Percentiles rank a stretch among this genome's conserved stretches.
These are phyloP conservation scores for Fusarium pseudoanthophilum DNA, from an alignment of 2,329 filamentous ascomycete species.

Conservation along the genomic window DNA sequence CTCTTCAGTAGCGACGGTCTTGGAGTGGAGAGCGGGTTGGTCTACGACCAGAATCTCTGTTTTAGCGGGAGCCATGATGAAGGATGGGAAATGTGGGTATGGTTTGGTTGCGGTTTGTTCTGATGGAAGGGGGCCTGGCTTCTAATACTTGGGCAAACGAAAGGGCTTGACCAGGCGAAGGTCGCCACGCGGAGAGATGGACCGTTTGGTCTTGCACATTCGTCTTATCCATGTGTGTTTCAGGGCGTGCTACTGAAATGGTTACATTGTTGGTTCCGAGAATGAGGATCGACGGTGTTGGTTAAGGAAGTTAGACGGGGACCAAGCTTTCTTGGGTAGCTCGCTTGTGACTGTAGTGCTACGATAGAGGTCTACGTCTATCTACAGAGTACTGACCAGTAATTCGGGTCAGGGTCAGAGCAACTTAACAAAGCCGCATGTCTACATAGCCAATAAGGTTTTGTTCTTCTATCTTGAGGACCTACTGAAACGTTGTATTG, in stretches of 20 bases:
- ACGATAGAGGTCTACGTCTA: background rate
- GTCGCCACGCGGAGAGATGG: background rate
- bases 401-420: background rate
- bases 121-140: background rate
- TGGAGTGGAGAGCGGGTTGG: background rate
- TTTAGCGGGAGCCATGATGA: constrained; percentile 7
- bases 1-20: background rate
- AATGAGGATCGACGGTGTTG: background rate
- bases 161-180: background rate
- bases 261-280: background rate
- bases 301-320: background rate
- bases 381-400: fast-evolving
- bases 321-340: background rate
- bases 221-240: background rate
- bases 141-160: constrained; percentile 11
- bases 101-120: background rate
- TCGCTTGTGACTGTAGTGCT: background rate
- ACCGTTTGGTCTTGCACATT: fast-evolving
- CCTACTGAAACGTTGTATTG: background rate
- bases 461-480: fast-evolving
- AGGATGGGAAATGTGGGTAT: background rate
- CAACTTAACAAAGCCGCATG: too few relatives aligned
- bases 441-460: background rate
- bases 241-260: background rate
- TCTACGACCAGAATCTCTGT: background rate